Percentiles rank a stretch among this genome's conserved stretches.
phyloP scores from a whole-genome alignment of 441 rosid species.

The Hypseocharis bilobata region DNA sequence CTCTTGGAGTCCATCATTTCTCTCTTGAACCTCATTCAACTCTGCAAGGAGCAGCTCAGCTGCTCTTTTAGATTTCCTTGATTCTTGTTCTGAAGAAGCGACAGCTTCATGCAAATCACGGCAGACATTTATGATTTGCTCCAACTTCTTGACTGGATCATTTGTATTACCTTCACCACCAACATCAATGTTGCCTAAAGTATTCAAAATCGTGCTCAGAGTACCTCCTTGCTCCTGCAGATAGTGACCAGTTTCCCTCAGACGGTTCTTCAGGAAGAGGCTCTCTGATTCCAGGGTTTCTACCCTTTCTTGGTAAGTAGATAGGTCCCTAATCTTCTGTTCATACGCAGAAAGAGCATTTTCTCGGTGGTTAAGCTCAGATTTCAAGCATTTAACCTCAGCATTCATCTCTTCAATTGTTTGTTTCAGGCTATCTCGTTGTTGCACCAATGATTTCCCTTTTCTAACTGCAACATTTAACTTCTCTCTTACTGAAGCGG shows the following conservation, averaged over 20 bases:
- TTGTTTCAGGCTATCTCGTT: constrained; percentile 75
- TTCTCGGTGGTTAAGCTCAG: constrained; percentile 52
- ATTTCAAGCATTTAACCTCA: constrained; percentile 58
- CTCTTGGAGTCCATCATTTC: constrained; percentile 88
- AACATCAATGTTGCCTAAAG: constrained; percentile 48
- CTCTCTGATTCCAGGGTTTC: constrained; percentile 61
- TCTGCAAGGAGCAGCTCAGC: constrained; percentile 91
- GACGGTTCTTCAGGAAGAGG: constrained; percentile 45
- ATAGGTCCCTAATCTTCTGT: constrained; percentile 50
- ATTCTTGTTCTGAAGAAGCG: constrained; percentile 63
- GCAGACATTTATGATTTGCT: constrained; percentile 41
- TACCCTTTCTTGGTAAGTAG: constrained; percentile 43
- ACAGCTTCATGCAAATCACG: constrained; percentile 50
- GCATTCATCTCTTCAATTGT: constrained; percentile 57
- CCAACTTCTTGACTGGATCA: constrained; percentile 65
- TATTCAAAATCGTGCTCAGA: constrained; percentile 39
- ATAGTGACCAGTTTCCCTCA: constrained; percentile 51
- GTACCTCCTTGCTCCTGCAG: constrained; percentile 59
- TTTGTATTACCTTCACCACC: constrained; percentile 43
- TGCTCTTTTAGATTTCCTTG: constrained; percentile 74
- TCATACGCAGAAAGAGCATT: constrained; percentile 49
- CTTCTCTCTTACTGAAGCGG: constrained; percentile 74
- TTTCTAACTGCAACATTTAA: constrained; percentile 89
- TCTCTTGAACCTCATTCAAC: constrained; percentile 94
- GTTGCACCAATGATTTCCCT: constrained; percentile 94